These are phyloP conservation scores for Penicillium brasilianum DNA, from an alignment of 2,329 filamentous ascomycete genomes.

Conservation along the genomic window DNA sequence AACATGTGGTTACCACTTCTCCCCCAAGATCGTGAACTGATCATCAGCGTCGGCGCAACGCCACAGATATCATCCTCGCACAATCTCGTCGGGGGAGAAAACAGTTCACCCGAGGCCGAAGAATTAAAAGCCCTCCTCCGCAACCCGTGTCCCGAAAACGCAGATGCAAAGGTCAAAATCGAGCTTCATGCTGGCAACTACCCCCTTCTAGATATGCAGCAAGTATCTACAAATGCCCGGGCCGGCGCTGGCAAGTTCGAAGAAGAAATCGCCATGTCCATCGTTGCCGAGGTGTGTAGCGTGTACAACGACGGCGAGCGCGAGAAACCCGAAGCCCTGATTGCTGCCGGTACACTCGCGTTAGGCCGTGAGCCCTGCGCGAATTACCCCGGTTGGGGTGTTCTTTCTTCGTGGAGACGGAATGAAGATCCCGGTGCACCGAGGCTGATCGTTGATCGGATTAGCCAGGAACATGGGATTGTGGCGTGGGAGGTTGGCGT, in stretches of 20 bases:
- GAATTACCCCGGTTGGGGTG: slow-evolving; percentile 72
- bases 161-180: slow-evolving; percentile 52
- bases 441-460: slow-evolving; percentile 70
- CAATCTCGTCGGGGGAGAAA: slow-evolving; percentile 55
- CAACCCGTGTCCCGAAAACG: slow-evolving; percentile 14
- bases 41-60: slow-evolving; percentile 76
- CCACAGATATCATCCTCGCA: slow-evolving; percentile 73
- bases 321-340: slow-evolving; percentile 65
- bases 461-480: slow-evolving; percentile 81
- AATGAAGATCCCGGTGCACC: slow-evolving; percentile 43
- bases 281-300: slow-evolving; percentile 74
- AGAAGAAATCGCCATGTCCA: slow-evolving; percentile 66
- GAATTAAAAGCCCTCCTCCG: slow-evolving; percentile 38
- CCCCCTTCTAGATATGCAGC: slow-evolving; percentile 76
- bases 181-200: slow-evolving; percentile 81
- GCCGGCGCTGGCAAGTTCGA: slow-evolving; percentile 42
- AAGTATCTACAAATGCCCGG: slow-evolving; percentile 72
- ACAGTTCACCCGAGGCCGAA: slow-evolving; percentile 40
- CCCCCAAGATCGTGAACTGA: slow-evolving; percentile 41
- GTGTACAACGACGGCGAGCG: slow-evolving; percentile 66
- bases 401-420: slow-evolving; percentile 65
- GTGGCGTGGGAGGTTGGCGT: slow-evolving; percentile 63
- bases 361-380: slow-evolving; percentile 75
- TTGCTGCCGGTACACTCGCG: slow-evolving; percentile 71
- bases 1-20: slow-evolving; percentile 24